Conservation (phyloP, 2,329 filamentous ascomycete genomes). For the Aspergillus sp. region DNA sequence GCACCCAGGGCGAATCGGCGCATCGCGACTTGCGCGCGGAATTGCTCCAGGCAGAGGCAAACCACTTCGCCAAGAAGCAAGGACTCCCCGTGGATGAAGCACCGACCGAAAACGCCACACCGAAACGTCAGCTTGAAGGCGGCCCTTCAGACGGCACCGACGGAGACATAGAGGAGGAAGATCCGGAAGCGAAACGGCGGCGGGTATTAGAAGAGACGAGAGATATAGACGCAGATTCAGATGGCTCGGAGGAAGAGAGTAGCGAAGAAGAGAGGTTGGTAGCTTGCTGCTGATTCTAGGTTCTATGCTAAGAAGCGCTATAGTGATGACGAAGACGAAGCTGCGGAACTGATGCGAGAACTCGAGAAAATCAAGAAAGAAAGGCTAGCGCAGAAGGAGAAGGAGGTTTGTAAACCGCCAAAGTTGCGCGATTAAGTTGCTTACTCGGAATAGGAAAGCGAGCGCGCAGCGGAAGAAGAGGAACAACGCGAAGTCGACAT, state of each 20-base stretch:
- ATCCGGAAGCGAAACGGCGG: conserved; percentile 77
- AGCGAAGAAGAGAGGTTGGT: conserved; percentile 61
- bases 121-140: conserved; percentile 66
- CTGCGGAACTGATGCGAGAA: conserved; percentile 86
- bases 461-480: conserved; percentile 75
- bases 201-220: conserved; percentile 84
- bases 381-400: conserved; percentile 75
- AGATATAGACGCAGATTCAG: conserved; percentile 81
- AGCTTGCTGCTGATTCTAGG: neutral
- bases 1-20: conserved; percentile 70
- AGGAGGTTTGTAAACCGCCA: conserved; percentile 53
- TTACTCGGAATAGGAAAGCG: conserved; percentile 61
- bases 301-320: conserved; percentile 30
- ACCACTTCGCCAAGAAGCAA: conserved; percentile 82
- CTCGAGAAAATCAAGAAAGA: conserved; percentile 91
- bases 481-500: conserved; percentile 85
- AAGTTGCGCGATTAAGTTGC: neutral
- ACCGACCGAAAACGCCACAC: conserved; percentile 38
- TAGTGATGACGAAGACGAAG: conserved; percentile 74
- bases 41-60: conserved; percentile 82
- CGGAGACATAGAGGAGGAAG: conserved; percentile 57
- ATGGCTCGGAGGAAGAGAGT: conserved; percentile 60
- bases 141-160: conserved; percentile 35
- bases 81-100: conserved; percentile 56
- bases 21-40: conserved; percentile 83